Evolutionary conservation across 1,139 yeast genomes (phyloP), one percentile per base, ranked within the genome.

Genomic region (Magnusiomyces paraingens): DNA sequence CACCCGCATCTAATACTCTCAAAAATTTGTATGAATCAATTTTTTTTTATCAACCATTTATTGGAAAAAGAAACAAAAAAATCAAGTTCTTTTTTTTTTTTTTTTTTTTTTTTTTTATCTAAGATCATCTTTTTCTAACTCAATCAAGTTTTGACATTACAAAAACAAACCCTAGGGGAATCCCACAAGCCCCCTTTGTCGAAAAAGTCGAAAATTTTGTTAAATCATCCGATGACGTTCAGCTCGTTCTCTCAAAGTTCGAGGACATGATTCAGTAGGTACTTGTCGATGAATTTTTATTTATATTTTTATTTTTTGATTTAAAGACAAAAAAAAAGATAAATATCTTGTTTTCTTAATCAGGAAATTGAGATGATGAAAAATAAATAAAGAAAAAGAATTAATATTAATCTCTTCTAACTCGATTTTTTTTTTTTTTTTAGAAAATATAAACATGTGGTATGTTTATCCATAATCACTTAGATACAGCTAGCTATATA

Each of bases 111-210:
- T 26, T 26, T 26, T 26, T 26, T 26, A 26, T 26, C 4, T 5
- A 26, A 26, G 8, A 26, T 8, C 32, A 26, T 8, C 32, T 5
- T 26, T 26, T 26, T 26, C 32, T 26, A 26, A 26, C 32, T 26
- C 4, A 5, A 26, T 26, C 32, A 26, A 47, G 54, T 43, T 55
- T 51, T 29, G 56, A 53, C 40, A 51, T 47, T 21, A 55, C 53
- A 32, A 53, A 55, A 47, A 35, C 83, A 47, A 91, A 91, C 64
- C 93, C 96, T 21, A 78, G 98, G 60, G 99, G 99, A 1, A 93
- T 93, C 55, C 99, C 99, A 11, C 87, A 87, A 65, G 99, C 99
- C 1, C 96, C 95, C 29, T 93, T 94, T 68, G 84, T 94, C 57
- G 95, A 87, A 59, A 81, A 82, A 57, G 95, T 93, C 18, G 94